Base-by-base conservation (phyloP, 257 asterid genomes). In the Thymus quinquecostatus region DNA sequence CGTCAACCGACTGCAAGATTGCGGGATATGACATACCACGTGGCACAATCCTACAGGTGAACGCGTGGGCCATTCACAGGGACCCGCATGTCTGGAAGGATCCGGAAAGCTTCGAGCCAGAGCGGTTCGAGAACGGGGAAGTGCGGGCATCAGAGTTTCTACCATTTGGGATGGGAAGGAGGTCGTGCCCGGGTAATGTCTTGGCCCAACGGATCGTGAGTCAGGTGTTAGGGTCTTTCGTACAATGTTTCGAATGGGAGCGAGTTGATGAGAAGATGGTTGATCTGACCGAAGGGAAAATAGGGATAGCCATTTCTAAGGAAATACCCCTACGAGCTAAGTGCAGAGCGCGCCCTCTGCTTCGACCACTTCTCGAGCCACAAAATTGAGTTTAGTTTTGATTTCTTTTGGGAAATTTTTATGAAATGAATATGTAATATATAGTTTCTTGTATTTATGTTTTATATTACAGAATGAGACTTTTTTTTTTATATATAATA, bases 91-190 rank as follows among this genome's bases (percentile, higher is more conserved):
- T 67, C 12, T 88, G 96, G 97, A 79, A 88, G 1, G 90, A 90
- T 0, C 82, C 93, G 0, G 40, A 44, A 1, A 77, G 76, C 10
- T 90, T 90, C 75, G 64, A 68, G 34, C 97, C 96, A 0, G 96
- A 86, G 75, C 74, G 96, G 30, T 88, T 85, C 27, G 80, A 82
- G 43, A 74, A 11, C 0, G 78, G 49, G 11, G 75, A 81, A 14
- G 57, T 43, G 3, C 85, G 79, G 36, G 14, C 82, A 2, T 30
- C 66, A 6, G 81, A 82, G 75, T 21, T 86, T 43, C 12, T 88
- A 72, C 85, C 93, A 0, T 90, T 90, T 64, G 97, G 96, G 47
- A 79, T 85, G 86, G 97, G 97, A 6, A 80, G 96, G 76, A 78
- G 96, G 75, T 80, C 91, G 6, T 90, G 97, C 50, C 93, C 97